Evolutionary conservation across 2,329 filamentous ascomycete genomes (phyloP), one percentile per base, ranked within the genome.

Genomic region (Penicillium sclerotiorum): DNA sequence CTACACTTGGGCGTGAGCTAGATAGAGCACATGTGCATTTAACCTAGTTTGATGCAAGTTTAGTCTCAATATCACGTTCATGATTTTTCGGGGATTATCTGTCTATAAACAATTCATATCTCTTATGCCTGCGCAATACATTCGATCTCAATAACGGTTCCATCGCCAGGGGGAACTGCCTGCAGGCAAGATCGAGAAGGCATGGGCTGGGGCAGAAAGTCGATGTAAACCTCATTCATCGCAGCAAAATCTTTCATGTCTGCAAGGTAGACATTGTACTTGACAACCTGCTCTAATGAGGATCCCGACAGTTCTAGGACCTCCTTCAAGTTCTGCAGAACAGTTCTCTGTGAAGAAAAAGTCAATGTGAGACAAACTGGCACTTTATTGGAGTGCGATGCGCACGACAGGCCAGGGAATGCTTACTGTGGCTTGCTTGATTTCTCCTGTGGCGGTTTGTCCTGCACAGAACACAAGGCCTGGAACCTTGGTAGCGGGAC

Each of bases 201-300:
- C 72, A 73, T 74, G 2, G 72, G 71, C 57, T 72, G 57, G 9
- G 72, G 72, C 5, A 74, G 55, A 33, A 73, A 74, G 1, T 70
- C 69, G 43, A 74, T 62, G 48, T 66, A 66, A 4, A 53, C 63
- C 39, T 65, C 61, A 43, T 58, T 58, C 55, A 58, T 58, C 11
- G 53, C 53, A 12, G 53, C 47, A 12, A 58, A 58, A 63, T 86
- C 75, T 43, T 77, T 73, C 82, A 87, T 87, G 50, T 78, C 77
- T 3, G 79, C 80, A 8, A 87, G 65, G 63, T 82, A 87, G 28
- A 86, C 73, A 60, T 85, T 86, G 59, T 83, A 77, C 67, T 87
- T 86, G 65, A 87, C 77, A 0, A 81, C 77, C 40, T 85, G 81
- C n/a, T 78, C 70, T n/a, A 85, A 69, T 47, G 70, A 75, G 45